Conservation (phyloP, 345 rosid species). For the Syzygium aromaticum region DNA sequence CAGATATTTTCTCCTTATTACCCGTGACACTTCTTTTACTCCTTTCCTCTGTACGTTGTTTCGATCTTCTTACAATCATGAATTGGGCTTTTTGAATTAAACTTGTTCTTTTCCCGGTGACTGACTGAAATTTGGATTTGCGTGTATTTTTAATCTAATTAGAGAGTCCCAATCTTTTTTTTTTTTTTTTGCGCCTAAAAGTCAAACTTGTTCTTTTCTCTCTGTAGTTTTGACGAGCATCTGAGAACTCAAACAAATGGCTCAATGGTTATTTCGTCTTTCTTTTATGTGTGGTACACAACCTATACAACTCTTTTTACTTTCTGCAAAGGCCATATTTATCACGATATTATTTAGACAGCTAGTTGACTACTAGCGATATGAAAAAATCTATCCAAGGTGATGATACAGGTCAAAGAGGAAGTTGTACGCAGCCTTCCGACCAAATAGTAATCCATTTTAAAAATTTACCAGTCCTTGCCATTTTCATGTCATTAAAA, state of each 20-base stretch:
- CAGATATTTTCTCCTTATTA: too few species aligned
- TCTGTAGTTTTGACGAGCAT: too few species aligned
- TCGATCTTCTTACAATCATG: too few species aligned
- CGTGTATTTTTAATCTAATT: too few species aligned
- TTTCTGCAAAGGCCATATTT: background rate
- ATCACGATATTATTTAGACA: background rate
- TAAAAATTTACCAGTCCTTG: background rate
- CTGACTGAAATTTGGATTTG: too few species aligned
- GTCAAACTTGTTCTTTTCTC: too few species aligned
- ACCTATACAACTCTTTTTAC: background rate
- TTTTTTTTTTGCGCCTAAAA: too few species aligned
- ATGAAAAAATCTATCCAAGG: background rate
- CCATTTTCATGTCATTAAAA: background rate
- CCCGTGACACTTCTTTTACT: too few species aligned
- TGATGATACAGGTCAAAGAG: background rate
- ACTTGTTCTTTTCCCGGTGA: too few species aligned
- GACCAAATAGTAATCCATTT: background rate
- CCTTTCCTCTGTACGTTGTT: too few species aligned
- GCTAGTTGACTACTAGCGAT: background rate
- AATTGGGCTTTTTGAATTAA: too few species aligned
- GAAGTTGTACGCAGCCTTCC: background rate
- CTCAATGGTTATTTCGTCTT: background rate
- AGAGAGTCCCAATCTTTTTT: too few species aligned
- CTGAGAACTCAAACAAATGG: background rate
- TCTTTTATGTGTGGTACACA: background rate